Base-by-base conservation (phyloP, 1,139 yeast genomes). In the Nadsonia starkeyi-henricii region DNA sequence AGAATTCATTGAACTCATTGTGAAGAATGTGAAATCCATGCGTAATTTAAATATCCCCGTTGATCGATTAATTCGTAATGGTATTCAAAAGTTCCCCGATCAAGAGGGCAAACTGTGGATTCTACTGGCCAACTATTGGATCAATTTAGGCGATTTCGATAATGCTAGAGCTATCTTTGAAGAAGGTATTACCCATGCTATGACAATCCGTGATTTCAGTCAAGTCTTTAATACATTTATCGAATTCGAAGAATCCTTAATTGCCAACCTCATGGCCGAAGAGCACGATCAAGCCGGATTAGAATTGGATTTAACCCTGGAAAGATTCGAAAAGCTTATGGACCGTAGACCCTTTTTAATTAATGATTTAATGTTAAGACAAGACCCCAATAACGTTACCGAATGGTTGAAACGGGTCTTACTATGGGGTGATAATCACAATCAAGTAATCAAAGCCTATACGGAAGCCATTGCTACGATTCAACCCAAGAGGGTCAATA, bases 331-430 rank as follows among this genome's bases (percentile, higher is more conserved):
- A 53, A 64, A 65, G 20, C 64, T 86, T 33, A 63, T 85, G 54
- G 70, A 74, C 20, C 60, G 74, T 8, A 70, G 94, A 53, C 70
- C 76, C 1, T 61, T 81, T 33, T 61, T 79, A 46, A 58, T 84
- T 7, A 85, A 76, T 57, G 91, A 85, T 57, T 77, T 86, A 47
- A 67, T 75, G 53, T 59, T 88, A 15, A 72, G 84, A 44, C 82
- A 78, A 54, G 76, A 82, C 55, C 66, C 74, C 1, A 76, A 85
- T 56, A 74, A 77, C 53, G 74, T 85, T 4, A 74, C 72, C 42
- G 74, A 72, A 50, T 88, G 96, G 96, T 65, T 79, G 46, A 75
- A 75, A 47, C 69, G 93, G 50, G 70, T 77, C 1, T 68, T 68
- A 0, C 55, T 81, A 1, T 72, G 66, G 65, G 65, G 52, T 53